Evolutionary conservation across 2,329 filamentous ascomycete species (phyloP), one percentile per base, ranked within the genome.

Genomic region (Metarhizium guizhouense): DNA sequence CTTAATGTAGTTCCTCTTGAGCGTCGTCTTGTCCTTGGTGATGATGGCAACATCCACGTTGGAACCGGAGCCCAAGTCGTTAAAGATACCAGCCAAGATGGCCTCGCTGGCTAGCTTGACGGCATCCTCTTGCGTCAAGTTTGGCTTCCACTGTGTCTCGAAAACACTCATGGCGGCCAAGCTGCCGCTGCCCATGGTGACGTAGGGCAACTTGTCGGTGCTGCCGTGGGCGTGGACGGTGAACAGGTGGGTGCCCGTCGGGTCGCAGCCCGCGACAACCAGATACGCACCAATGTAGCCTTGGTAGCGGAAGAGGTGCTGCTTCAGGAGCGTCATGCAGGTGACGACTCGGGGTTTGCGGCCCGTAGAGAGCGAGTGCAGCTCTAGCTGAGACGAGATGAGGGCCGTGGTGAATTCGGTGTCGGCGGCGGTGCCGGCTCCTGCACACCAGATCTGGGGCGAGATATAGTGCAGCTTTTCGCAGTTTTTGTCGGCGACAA

Each of bases 401-500:
- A 99, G 86, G 70, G 93, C 88, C 58, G 94, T 99, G 65, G 94
- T 99, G 81, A 99, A 99, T 78, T 99, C 94, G 63, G 93, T 97
- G 74, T 99, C 94, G 67, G 94, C 94, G 59, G 94, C 94, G 53
- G 94, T 99, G 73, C 95, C 94, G 64, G 94, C 95, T 65, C 94
- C 94, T 10, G 94, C 94, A 76, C 94, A 99, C 94, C 94, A 99
- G 75, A 99, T 99, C 74, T 96, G 91, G 58, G 94, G 93, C 47
- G 94, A 82, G 73, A 99, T 99, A 81, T 95, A 99, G 79, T 99
- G 94, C 62, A 99, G 86, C 80, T 99, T 99, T 78, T 99, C 93
- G 80, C 94, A 97, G 83, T 99, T 99, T 90, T 99, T 99, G 84
- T 99, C 94, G 74, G 95, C 95, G 65, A 99, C 94, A 75, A 99